A percentile compares a stretch with the other conserved stretches of the same genome.
Evolutionary conservation across 2,329 filamentous ascomycete species (phyloP).

Genomic region (Fusarium anguioides): DNA sequence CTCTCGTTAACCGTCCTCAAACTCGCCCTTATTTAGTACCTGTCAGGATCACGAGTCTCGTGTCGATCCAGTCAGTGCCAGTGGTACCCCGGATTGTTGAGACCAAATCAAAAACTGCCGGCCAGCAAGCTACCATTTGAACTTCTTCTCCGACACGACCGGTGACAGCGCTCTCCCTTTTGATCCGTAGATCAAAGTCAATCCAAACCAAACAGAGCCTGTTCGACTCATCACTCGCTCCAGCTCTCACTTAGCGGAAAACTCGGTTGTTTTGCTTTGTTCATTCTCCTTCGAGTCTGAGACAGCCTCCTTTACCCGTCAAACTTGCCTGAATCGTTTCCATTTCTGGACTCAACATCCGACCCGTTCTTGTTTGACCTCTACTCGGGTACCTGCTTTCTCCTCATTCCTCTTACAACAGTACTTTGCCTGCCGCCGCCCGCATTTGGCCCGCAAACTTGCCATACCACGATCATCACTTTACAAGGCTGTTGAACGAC

Average conservation of each 20-base stretch:
- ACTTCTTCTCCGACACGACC: constrained; percentile 15
- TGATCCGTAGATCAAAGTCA: constrained; percentile 34
- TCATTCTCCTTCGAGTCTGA: constrained; percentile 40
- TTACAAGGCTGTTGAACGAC: constrained; percentile 28
- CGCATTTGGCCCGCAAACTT: constrained; percentile 40
- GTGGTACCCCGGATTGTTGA: constrained; percentile 35
- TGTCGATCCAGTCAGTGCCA: constrained; percentile 20
- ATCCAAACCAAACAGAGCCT: constrained; percentile 20
- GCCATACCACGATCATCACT: constrained; percentile 32
- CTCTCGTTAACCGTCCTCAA: constrained; percentile 23
- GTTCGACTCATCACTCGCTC: constrained; percentile 26
- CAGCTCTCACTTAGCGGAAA: constrained; percentile 26
- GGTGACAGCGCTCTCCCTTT: constrained; percentile 37
- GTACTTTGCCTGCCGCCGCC: constrained; percentile 41
- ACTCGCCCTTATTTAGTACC: constrained; percentile 5
- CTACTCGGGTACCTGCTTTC: constrained; percentile 26
- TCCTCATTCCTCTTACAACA: constrained; percentile 27
- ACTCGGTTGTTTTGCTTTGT: constrained; percentile 36
- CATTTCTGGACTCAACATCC: constrained; percentile 28
- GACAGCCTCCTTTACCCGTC: constrained; percentile 41
- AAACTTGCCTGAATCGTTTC: constrained; percentile 37
- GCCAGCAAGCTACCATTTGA: constrained; percentile 27
- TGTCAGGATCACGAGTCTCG: constrained; percentile 25
- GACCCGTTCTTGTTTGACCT: constrained; percentile 27
- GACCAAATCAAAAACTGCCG: constrained; percentile 40